A percentile compares a stretch with the other conserved stretches of the same genome.
Evolutionary conservation across 306 rosid species (phyloP).

Genomic region (Pueraria montana): DNA sequence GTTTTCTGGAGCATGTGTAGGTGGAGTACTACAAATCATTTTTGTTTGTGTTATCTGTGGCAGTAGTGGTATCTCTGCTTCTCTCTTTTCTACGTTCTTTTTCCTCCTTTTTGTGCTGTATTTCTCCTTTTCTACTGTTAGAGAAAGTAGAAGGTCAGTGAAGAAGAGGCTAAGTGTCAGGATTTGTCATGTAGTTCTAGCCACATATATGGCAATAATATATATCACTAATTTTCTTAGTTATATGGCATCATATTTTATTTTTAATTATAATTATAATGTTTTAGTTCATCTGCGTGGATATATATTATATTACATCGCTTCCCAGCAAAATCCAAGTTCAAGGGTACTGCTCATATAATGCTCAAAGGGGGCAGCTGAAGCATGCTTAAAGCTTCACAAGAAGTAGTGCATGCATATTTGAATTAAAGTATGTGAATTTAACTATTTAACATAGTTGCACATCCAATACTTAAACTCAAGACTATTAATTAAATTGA

Average conservation of each 20-base stretch:
- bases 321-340: too few relatives aligned
- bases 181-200: constrained; percentile 4
- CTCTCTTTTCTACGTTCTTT: neutral
- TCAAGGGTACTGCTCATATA: too few relatives aligned
- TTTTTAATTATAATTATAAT: neutral
- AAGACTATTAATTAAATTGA: too few relatives aligned
- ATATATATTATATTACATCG: too few relatives aligned
- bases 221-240: neutral
- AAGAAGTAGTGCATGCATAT: too few relatives aligned
- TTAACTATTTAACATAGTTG: too few relatives aligned
- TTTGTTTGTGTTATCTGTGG: neutral
- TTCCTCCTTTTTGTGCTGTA: neutral
- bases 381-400: too few relatives aligned
- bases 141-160: neutral
- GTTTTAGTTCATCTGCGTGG: neutral
- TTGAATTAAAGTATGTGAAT: too few relatives aligned
- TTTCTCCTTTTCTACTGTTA: neutral
- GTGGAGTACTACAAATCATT: neutral
- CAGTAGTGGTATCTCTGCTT: neutral
- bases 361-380: too few relatives aligned
- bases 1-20: constrained; percentile 9
- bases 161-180: constrained; percentile 1
- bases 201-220: neutral
- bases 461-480: too few relatives aligned
- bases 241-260: neutral